Percentiles rank a stretch among this genome's conserved stretches.
Conservation (phyloP, 352 stramenopile genomes). For the Pythium monospermum region DNA sequence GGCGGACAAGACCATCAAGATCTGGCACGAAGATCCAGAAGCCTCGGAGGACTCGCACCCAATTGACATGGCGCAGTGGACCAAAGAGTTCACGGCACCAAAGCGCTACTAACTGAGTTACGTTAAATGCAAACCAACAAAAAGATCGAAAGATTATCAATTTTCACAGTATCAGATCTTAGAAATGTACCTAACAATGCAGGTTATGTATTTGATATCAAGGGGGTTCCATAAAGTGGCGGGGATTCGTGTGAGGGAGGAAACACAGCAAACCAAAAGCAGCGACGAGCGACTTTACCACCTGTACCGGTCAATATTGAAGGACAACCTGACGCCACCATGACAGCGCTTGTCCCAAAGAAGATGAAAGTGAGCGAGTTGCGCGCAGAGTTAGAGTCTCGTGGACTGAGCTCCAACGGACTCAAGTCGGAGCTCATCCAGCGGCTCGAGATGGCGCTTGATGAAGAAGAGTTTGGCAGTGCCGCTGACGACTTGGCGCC, state of each 20-base stretch:
- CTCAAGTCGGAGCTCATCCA: conserved; percentile 89
- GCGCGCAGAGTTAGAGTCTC: conserved; percentile 73
- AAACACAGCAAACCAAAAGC: conserved; percentile 1
- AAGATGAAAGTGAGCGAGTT: conserved; percentile 91
- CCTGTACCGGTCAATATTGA: background rate
- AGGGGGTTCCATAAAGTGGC: conserved; percentile 25
- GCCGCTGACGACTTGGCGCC: conserved; percentile 65
- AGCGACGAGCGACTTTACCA: background rate
- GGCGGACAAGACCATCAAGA: conserved; percentile 99
- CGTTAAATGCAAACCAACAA: background rate
- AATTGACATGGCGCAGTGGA: conserved; percentile 97
- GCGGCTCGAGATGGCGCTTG: conserved; percentile 81
- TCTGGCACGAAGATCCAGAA: conserved; percentile 96
- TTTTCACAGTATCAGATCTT: conserved; percentile 6
- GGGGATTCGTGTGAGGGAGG: conserved; percentile 11
- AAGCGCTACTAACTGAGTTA: conserved; percentile 62
- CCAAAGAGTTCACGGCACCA: conserved; percentile 88
- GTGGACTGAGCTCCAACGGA: conserved; percentile 74
- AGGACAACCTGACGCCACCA: conserved; percentile 18
- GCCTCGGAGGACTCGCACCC: conserved; percentile 95
- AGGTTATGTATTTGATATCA: conserved; percentile 13
- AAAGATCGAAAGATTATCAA: conserved; percentile 6
- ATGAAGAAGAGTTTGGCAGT: conserved; percentile 84
- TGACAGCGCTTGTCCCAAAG: conserved; percentile 78
- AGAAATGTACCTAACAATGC: too few relatives aligned